phyloP scores from a whole-genome alignment of 2,329 filamentous ascomycete species.

The Pyrenophora tritici-repentis region DNA sequence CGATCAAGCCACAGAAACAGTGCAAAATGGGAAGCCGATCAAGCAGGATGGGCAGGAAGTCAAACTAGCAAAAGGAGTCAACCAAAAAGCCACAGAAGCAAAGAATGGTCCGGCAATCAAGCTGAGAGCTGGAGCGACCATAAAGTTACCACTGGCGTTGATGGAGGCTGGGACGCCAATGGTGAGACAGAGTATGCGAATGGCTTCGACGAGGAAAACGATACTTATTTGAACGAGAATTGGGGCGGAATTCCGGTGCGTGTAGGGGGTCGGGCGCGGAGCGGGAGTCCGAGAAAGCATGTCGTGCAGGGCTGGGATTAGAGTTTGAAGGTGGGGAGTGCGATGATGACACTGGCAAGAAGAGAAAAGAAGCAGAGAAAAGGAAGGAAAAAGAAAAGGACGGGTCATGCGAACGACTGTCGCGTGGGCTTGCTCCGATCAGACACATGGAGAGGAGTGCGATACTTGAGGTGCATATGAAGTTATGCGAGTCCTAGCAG shows the following conservation, averaged over 20 bases:
- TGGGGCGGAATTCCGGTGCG: slow-evolving; percentile 25
- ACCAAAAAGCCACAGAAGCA: background rate
- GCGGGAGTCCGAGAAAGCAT: background rate
- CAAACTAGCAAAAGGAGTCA: background rate
- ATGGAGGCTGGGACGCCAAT: slow-evolving; percentile 7
- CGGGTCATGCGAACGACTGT: too few relatives aligned
- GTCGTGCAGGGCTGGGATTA: slow-evolving; percentile 11
- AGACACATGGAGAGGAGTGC: background rate
- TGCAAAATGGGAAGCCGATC: background rate
- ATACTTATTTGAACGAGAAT: slow-evolving; percentile 29
- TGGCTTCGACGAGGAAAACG: slow-evolving; percentile 28
- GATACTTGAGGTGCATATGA: background rate
- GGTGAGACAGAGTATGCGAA: slow-evolving; percentile 15
- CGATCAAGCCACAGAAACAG: background rate
- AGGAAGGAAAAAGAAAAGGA: background rate
- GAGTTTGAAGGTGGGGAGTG: background rate
- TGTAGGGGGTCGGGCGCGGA: slow-evolving; percentile 14
- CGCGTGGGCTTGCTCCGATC: too few relatives aligned
- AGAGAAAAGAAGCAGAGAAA: background rate
- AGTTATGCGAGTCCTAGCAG: too few relatives aligned
- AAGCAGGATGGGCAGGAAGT: background rate
- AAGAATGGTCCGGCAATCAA: background rate
- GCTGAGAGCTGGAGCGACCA: slow-evolving; percentile 1
- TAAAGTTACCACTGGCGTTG: background rate
- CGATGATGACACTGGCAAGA: background rate